Conservation (phyloP, 352 stramenopile genomes). For the Globisporangium radiosum region DNA sequence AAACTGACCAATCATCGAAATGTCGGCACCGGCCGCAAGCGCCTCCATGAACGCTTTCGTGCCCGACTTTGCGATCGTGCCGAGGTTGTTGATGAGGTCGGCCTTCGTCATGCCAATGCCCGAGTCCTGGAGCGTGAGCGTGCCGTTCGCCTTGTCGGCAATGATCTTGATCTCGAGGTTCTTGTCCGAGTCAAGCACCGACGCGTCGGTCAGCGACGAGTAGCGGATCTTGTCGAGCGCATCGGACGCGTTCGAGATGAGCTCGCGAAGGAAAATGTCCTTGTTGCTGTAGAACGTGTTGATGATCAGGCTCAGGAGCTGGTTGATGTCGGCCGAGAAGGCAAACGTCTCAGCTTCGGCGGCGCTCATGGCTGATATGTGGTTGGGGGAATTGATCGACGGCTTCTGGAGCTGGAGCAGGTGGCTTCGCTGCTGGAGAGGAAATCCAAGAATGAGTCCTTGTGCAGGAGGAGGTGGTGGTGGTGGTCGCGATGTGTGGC, state of each 20-base stretch:
- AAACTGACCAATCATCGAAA: conserved; percentile 99
- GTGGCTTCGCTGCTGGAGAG: conserved; percentile 19
- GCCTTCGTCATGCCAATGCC: conserved; percentile 99
- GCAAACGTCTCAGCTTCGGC: conserved; percentile 97
- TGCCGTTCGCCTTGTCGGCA: conserved; percentile 99
- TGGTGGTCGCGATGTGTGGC: neutral
- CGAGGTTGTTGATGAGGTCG: conserved; percentile 99
- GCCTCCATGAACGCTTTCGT: conserved; percentile 99
- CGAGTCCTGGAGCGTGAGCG: conserved; percentile 97
- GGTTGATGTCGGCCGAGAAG: conserved; percentile 99
- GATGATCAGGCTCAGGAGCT: conserved; percentile 98
- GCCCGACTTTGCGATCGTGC: conserved; percentile 99
- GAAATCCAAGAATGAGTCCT: conserved; percentile 61
- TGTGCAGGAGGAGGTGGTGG: too few species aligned
- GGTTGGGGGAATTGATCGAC: neutral
- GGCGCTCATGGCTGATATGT: conserved; percentile 52
- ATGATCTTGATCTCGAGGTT: conserved; percentile 99
- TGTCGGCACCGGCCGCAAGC: conserved; percentile 95
- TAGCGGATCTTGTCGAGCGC: conserved; percentile 98
- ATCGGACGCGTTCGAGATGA: conserved; percentile 96
- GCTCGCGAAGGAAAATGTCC: conserved; percentile 97
- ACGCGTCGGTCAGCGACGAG: conserved; percentile 94
- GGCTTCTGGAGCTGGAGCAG: conserved; percentile 17
- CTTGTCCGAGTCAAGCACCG: conserved; percentile 94
- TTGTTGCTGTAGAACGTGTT: conserved; percentile 99